Evolutionary conservation across 2,329 filamentous ascomycete species (phyloP), one percentile per base, ranked within the genome.

Genomic region (Fusarium pilosicola): DNA sequence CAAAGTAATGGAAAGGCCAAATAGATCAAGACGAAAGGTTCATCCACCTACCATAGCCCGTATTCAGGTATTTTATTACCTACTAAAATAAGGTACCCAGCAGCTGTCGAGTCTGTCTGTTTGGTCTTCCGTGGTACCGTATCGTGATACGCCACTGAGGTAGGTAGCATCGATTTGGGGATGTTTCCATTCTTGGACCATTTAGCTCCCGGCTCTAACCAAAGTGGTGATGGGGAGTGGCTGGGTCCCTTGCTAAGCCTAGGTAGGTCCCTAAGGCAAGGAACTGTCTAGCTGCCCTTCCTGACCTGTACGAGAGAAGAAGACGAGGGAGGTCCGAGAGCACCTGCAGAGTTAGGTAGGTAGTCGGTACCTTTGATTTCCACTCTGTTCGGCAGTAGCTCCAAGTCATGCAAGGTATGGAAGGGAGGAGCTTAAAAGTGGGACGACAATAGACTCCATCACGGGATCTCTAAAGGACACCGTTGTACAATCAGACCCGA

Each of bases 391-490:
- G 51, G 57, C 65, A 59, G 44, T 51, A 56, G 36, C 39, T 61
- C 55, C 28, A 41, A 26, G 24, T 41, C 42, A 55, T 56, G 28
- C 48, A 55, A 51, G 28, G 49, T 41, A 65, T 45, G 44, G 49
- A 49, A 60, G 62, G 59, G 32, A 65, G 44, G 65, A 70, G 73
- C 56, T 70, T 63, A 78, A 79, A 78, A 79, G 73, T 79, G 76
- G 76, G 71, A 63, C 74, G 49, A 55, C 63, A 65, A 72, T 59
- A 64, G 75, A 71, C 74, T 79, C 68, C 74, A 79, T 80, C 79
- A 81, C 79, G 79, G 79, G 80, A 80, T 79, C 77, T 79, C 70
- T 74, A 82, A 82, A 83, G 81, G 81, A 83, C 81, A 83, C 80
- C 81, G 80, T 82, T 81, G 79, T 80, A 73, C 56, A 70, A 76